A percentile compares a stretch with the other conserved stretches of the same genome.
Conservation (phyloP, 108 stramenopile genomes). For the Cyclostephanos invisitatus region DNA sequence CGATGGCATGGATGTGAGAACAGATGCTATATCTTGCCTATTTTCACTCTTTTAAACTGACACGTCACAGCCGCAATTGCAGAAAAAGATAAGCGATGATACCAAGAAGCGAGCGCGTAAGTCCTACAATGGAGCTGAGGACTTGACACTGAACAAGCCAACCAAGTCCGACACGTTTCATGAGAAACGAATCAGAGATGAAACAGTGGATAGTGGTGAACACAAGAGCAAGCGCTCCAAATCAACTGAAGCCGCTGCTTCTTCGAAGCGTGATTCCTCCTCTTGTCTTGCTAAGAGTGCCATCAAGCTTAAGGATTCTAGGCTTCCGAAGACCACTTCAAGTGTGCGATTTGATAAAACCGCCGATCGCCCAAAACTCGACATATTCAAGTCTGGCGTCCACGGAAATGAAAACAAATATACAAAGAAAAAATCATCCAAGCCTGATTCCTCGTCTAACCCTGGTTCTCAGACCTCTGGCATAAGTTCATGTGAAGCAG, state of each 20-base stretch:
- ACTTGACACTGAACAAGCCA: neutral
- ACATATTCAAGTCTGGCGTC: conserved; percentile 38
- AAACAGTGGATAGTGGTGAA: conserved; percentile 9
- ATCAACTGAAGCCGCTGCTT: neutral
- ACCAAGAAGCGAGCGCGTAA: conserved; percentile 1
- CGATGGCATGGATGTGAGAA: conserved; percentile 16
- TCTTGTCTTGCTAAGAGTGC: conserved; percentile 34
- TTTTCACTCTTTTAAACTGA: neutral
- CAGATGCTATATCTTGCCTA: conserved; percentile 8
- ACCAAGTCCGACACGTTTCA: neutral
- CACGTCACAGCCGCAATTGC: neutral
- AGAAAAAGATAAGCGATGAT: conserved; percentile 14
- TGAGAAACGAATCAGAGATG: conserved; percentile 14
- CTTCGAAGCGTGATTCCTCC: conserved; percentile 11
- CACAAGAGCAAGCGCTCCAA: conserved; percentile 9
- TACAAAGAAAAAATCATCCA: conserved; percentile 26
- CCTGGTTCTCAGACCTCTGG: conserved; percentile 39
- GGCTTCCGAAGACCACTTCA: conserved; percentile 23
- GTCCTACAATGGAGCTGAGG: neutral
- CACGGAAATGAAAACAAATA: conserved; percentile 18
- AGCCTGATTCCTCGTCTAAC: conserved; percentile 12
- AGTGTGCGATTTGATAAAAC: conserved; percentile 40
- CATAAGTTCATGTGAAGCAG: conserved; percentile 40
- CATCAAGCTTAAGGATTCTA: conserved; percentile 35
- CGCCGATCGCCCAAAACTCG: conserved; percentile 31